phyloP scores from a whole-genome alignment of 352 stramenopile species.

The Pythium vanterpoolii region DNA sequence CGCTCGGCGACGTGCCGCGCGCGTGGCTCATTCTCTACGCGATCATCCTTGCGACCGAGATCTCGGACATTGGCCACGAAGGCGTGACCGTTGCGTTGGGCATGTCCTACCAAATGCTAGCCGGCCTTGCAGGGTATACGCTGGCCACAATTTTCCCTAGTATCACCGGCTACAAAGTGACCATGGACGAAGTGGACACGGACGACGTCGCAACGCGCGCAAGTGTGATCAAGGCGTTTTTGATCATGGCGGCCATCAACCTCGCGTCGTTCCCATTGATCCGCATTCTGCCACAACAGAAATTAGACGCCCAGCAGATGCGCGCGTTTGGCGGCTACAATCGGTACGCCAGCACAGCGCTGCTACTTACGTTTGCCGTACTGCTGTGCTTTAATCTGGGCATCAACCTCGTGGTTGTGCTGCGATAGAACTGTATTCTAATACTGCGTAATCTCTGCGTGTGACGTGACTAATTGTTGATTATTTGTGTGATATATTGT shows the following conservation, averaged over 20 bases:
- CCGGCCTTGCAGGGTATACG: slow-evolving; percentile 20
- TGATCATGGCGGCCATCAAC: slow-evolving; percentile 20
- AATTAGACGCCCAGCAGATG: slow-evolving; percentile 42
- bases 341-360: slow-evolving; percentile 30
- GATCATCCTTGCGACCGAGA: slow-evolving; percentile 41
- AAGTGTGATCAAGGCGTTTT: slow-evolving; percentile 14
- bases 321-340: slow-evolving; percentile 51
- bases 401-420: slow-evolving; percentile 11
- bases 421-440: slow-evolving; percentile 2
- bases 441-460: no score
- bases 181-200: background rate
- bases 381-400: slow-evolving; percentile 17
- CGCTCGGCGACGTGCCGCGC: slow-evolving; percentile 33
- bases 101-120: slow-evolving; percentile 44
- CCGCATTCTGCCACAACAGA: slow-evolving; percentile 31
- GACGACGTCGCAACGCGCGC: background rate
- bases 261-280: slow-evolving; percentile 19
- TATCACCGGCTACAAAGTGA: background rate
- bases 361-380: slow-evolving; percentile 31
- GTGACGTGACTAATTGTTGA: no score
- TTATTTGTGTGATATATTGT: no score
- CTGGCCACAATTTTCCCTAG: slow-evolving; percentile 27
- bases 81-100: slow-evolving; percentile 48
- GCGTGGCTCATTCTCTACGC: slow-evolving; percentile 39
- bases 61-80: slow-evolving; percentile 45